Percentiles rank a stretch among this genome's conserved stretches.
phyloP scores from a whole-genome alignment of 805 yeast species.

The Kodamaea restingae region DNA sequence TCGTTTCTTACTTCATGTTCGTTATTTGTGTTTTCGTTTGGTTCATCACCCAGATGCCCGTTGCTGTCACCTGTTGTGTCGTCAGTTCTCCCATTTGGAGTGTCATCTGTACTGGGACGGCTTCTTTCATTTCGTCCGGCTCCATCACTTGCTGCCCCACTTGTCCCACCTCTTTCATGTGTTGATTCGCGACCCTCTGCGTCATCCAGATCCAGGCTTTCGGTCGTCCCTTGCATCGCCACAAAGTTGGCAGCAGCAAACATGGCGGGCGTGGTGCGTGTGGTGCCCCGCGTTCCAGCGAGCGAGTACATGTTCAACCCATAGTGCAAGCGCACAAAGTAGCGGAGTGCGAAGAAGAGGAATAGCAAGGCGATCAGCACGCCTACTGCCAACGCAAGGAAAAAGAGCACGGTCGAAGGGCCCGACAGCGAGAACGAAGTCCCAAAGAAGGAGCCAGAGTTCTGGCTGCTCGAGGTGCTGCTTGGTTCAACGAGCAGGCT shows the following conservation, averaged over 20 bases:
- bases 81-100: neutral
- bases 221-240: constrained; percentile 1
- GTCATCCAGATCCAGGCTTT: neutral
- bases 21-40: neutral
- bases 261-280: constrained; percentile 12
- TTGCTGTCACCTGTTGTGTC: neutral
- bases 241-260: constrained; percentile 9
- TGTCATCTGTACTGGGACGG: no score
- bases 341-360: constrained; percentile 56
- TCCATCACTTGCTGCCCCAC: neutral
- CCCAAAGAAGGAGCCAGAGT: constrained; percentile 1
- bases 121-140: neutral
- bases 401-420: constrained; percentile 62
- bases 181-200: no score
- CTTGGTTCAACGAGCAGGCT: neutral
- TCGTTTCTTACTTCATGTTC: neutral
- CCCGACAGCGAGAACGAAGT: constrained; percentile 17
- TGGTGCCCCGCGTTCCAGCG: constrained; percentile 19
- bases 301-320: constrained; percentile 49
- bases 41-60: no score
- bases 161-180: neutral
- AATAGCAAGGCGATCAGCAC: constrained; percentile 53
- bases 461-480: constrained; percentile 2
- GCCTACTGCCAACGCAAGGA: constrained; percentile 61
- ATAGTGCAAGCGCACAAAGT: constrained; percentile 52